phyloP scores from a whole-genome alignment of 352 stramenopile species.

The Phytophthora litchii region DNA sequence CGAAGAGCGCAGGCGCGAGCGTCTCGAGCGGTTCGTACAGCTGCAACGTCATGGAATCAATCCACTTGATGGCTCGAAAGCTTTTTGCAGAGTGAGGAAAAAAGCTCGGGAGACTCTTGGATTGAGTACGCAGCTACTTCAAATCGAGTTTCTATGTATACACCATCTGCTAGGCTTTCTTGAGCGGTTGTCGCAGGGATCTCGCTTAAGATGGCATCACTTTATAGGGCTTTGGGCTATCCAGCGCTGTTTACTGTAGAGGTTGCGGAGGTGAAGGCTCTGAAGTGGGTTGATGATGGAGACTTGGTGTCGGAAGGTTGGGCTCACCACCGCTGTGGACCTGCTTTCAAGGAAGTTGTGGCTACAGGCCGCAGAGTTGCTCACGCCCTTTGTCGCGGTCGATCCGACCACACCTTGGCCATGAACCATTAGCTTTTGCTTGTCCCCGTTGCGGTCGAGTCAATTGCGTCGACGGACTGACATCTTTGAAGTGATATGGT shows the following conservation, averaged over 20 bases:
- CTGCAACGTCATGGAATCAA: conserved; percentile 22
- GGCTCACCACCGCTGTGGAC: no score
- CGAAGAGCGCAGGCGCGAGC: conserved; percentile 76
- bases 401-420: no score
- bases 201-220: neutral
- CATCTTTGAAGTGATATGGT: conserved; percentile 4
- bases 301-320: no score
- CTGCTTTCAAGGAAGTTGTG: no score
- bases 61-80: conserved; percentile 8
- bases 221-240: conserved; percentile 14
- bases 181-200: conserved; percentile 27
- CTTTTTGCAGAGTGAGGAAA: conserved; percentile 30
- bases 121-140: conserved; percentile 14
- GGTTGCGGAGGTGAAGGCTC: neutral
- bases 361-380: no score
- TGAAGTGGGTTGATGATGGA: no score
- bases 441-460: neutral
- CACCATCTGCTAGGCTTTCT: conserved; percentile 24
- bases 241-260: neutral
- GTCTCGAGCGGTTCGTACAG: conserved; percentile 67
- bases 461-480: conserved; percentile 7
- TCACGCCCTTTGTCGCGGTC: no score
- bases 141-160: conserved; percentile 26
- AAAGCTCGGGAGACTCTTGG: no score
- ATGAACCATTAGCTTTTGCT: no score